These are phyloP conservation scores for Eimeria necatrix DNA, from an alignment of 169 alveolate species.

Conservation along the genomic window DNA sequence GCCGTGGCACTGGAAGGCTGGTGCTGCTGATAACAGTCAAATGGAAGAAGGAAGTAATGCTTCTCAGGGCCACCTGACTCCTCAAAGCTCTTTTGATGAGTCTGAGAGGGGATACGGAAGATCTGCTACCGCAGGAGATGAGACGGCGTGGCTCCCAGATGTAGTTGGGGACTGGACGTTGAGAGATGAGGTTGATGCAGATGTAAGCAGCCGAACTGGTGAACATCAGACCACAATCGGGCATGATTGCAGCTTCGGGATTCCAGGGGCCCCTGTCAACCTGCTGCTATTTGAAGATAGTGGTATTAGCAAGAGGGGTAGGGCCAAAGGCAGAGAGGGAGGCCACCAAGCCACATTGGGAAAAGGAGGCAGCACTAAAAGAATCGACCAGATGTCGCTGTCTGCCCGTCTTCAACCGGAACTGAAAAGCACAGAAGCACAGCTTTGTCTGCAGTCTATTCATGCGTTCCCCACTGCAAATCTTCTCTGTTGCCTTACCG, in stretches of 20 bases:
- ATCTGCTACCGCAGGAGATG: not conserved
- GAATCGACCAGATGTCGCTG: constrained; percentile 64
- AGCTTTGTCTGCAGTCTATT: constrained; percentile 44
- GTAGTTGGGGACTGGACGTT: constrained; percentile 65
- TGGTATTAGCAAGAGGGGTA: constrained; percentile 34
- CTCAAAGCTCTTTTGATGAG: constrained; percentile 22
- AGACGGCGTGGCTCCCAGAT: constrained; percentile 24
- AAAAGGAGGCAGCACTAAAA: not conserved
- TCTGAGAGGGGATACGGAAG: constrained; percentile 11
- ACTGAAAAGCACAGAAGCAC: constrained; percentile 41
- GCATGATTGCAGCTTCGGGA: constrained; percentile 65
- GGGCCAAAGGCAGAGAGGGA: not conserved
- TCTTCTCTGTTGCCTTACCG: constrained; percentile 64
- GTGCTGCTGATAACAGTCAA: constrained; percentile 24
- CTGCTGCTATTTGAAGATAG: constrained; percentile 55
- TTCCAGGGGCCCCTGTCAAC: constrained; percentile 59
- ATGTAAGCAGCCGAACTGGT: not conserved
- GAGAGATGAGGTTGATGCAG: constrained; percentile 55
- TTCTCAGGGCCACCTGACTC: constrained; percentile 4
- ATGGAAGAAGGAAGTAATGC: not conserved
- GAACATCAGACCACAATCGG: not conserved
- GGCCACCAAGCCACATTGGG: not conserved
- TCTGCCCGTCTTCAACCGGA: constrained; percentile 60
- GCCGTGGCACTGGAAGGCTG: constrained; percentile 55
- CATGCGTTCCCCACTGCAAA: constrained; percentile 78